Evolutionary conservation across 2,329 filamentous ascomycete species (phyloP).

Genomic region (Fusarium fracticaudum): DNA sequence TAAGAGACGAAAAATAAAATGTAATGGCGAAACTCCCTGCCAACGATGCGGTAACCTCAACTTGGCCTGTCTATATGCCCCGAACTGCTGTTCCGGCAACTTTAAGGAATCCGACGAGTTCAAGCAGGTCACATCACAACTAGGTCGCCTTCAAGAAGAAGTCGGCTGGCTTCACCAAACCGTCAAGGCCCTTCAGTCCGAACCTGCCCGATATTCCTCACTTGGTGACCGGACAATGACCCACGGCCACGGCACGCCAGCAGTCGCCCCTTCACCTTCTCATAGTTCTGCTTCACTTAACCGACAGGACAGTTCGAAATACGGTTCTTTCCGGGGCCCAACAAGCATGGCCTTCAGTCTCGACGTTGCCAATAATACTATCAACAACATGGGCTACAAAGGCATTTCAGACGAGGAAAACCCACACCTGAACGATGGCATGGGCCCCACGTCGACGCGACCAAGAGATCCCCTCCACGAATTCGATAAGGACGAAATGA

Average conservation of each 20-base stretch:
- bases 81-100: conserved; percentile 75
- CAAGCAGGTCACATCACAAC: conserved; percentile 79
- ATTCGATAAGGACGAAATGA: conserved; percentile 80
- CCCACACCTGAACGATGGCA: conserved; percentile 46
- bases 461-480: conserved; percentile 79
- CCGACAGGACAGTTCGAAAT: conserved; percentile 60
- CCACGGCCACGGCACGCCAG: conserved; percentile 43
- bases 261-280: conserved; percentile 55
- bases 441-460: conserved; percentile 45
- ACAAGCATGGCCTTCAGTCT: conserved; percentile 88
- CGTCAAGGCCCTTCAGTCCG: conserved; percentile 73
- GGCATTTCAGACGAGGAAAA: conserved; percentile 73
- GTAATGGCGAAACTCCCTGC: conserved; percentile 75
- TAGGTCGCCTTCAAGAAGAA: conserved; percentile 82
- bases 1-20: conserved; percentile 80
- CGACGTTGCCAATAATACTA: conserved; percentile 85
- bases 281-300: conserved; percentile 52
- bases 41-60: conserved; percentile 75
- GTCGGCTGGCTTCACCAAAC: conserved; percentile 80
- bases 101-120: conserved; percentile 96
- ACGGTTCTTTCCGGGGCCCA: conserved; percentile 80
- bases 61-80: conserved; percentile 71
- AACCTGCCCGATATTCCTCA: conserved; percentile 56
- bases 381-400: conserved; percentile 89
- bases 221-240: conserved; percentile 55